phyloP scores from a whole-genome alignment of 2,329 filamentous ascomycete species.

The Coleophoma cylindrospora region DNA sequence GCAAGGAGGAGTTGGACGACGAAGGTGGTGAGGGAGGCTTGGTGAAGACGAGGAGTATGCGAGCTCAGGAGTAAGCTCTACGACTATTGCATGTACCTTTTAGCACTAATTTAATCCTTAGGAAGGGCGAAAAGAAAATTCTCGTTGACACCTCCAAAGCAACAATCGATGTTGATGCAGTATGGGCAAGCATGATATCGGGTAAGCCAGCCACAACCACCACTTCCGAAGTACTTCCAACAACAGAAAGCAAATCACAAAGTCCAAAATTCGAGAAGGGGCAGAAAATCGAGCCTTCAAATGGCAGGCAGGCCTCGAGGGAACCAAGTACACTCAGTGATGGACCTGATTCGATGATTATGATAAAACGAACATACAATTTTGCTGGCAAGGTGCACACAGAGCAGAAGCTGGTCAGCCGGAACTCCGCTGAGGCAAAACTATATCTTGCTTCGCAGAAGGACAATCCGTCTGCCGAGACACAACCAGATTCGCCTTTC shows the following conservation, averaged over 20 bases:
- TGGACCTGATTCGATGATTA: slow-evolving; percentile 38
- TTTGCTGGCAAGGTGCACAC: slow-evolving; percentile 70
- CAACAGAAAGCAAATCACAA: background rate
- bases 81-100: background rate
- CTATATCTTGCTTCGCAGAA: slow-evolving; percentile 52
- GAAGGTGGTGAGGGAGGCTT: slow-evolving; percentile 59
- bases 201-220: slow-evolving; percentile 22
- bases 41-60: slow-evolving; percentile 68
- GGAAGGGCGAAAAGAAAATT: slow-evolving; percentile 21
- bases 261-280: slow-evolving; percentile 1
- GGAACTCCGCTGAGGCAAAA: slow-evolving; percentile 60
- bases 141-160: slow-evolving; percentile 28
- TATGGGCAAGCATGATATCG: slow-evolving; percentile 64
- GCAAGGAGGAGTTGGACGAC: slow-evolving; percentile 46
- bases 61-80: slow-evolving; percentile 54
- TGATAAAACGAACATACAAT: slow-evolving; percentile 67
- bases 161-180: slow-evolving; percentile 65
- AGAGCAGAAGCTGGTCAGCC: slow-evolving; percentile 65
- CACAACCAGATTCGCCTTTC: slow-evolving; percentile 16
- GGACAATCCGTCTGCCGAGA: slow-evolving; percentile 13
- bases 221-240: background rate
- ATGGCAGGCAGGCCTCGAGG: slow-evolving; percentile 4
- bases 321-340: slow-evolving; percentile 18
- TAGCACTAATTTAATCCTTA: background rate
- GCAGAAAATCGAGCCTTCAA: background rate